phyloP scores from a whole-genome alignment of 805 yeast species.

The Hanseniaspora clermontiae region DNA sequence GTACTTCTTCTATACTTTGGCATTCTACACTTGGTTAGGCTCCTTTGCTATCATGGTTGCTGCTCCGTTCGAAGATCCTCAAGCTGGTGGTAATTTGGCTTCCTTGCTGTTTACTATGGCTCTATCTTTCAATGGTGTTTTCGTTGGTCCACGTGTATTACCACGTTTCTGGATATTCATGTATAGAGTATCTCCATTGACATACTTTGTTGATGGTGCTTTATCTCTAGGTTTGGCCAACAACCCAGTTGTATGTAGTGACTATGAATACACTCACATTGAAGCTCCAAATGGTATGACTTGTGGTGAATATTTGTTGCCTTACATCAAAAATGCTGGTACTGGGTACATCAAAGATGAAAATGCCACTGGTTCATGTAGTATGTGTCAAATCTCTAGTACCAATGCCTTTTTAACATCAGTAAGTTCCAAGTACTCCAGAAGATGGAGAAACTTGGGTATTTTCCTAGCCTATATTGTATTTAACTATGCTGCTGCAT shows the following conservation, averaged over 20 bases:
- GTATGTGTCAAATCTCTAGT: constrained; percentile 40
- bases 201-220: constrained; percentile 49
- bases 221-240: constrained; percentile 45
- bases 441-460: constrained; percentile 52
- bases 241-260: constrained; percentile 36
- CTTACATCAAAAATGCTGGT: constrained; percentile 26
- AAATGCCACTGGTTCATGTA: constrained; percentile 40
- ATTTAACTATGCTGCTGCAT: constrained; percentile 33
- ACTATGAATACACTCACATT: constrained; percentile 36
- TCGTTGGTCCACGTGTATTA: constrained; percentile 42
- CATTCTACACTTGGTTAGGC: constrained; percentile 43
- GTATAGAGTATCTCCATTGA: constrained; percentile 61
- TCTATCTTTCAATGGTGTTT: constrained; percentile 67
- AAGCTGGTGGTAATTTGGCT: constrained; percentile 52
- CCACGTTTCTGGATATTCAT: constrained; percentile 74
- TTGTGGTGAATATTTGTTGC: constrained; percentile 43
- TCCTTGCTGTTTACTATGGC: constrained; percentile 47
- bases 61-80: constrained; percentile 47
- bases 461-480: constrained; percentile 41
- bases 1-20: constrained; percentile 34
- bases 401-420: constrained; percentile 47
- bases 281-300: constrained; percentile 43
- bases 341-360: constrained; percentile 39
- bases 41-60: constrained; percentile 47
- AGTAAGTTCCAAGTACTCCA: constrained; percentile 30